phyloP scores from a whole-genome alignment of 257 asterid genomes.

The Osmanthus fragrans region DNA sequence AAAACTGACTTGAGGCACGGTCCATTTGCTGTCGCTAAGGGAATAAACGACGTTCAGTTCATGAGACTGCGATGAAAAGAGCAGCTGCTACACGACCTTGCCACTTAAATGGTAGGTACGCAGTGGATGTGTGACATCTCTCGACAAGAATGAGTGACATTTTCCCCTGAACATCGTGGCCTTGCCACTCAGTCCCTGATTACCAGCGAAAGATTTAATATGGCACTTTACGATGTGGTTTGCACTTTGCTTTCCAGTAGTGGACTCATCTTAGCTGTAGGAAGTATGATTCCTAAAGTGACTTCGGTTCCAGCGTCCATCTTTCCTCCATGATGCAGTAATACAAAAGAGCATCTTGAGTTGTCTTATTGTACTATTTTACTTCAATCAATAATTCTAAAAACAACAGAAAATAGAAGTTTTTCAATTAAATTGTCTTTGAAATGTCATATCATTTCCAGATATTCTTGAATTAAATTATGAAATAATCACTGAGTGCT shows the following conservation, averaged over 20 bases:
- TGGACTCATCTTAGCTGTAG: background rate
- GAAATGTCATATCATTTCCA: too few relatives aligned
- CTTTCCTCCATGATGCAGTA: background rate
- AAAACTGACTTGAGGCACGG: background rate
- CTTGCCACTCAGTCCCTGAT: background rate
- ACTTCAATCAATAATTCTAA: too few relatives aligned
- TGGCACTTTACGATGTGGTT: background rate
- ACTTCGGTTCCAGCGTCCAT: background rate
- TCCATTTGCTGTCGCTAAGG: too few relatives aligned
- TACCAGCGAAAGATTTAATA: background rate
- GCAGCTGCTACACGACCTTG: background rate
- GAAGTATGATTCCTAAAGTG: background rate
- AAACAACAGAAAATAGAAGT: too few relatives aligned
- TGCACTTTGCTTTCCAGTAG: background rate
- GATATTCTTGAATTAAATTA: too few relatives aligned
- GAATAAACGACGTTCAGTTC: background rate
- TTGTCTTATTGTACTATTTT: too few relatives aligned
- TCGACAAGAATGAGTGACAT: background rate
- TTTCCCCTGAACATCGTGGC: background rate
- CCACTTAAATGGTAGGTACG: background rate
- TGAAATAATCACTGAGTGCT: background rate
- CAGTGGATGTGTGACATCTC: background rate
- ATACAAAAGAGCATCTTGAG: background rate
- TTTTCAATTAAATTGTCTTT: too few relatives aligned
- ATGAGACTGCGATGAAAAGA: background rate